Evolutionary conservation across 129 eudicot genomes (phyloP).

Genomic region (Kitagawia praeruptora): DNA sequence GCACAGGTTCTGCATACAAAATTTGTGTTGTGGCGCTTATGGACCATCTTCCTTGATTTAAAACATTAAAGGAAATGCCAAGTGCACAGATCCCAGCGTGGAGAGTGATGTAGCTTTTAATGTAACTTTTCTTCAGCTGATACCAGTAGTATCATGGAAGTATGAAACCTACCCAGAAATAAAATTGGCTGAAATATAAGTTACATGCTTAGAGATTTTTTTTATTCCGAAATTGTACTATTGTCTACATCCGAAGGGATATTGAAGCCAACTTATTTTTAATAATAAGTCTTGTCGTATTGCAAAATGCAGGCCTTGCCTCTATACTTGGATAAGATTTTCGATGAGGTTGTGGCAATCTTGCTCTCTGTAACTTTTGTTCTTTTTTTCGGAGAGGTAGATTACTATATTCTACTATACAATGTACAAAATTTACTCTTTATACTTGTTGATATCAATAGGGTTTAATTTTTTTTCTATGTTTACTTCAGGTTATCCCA

Average conservation of each 20-base stretch:
- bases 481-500: slow-evolving; percentile 70
- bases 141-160: not conserved
- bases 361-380: slow-evolving; percentile 92
- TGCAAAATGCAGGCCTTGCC: slow-evolving; percentile 78
- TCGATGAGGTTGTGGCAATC: slow-evolving; percentile 85
- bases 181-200: no score
- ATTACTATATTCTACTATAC: not conserved
- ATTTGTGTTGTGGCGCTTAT: not conserved
- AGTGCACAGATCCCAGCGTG: not conserved
- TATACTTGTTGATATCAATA: not conserved
- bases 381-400: slow-evolving; percentile 84
- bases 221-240: not conserved
- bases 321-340: slow-evolving; percentile 77
- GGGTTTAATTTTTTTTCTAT: slow-evolving; percentile 4
- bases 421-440: not conserved
- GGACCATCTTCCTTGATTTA: not conserved
- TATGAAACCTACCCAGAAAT: not conserved
- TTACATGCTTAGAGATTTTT: not conserved
- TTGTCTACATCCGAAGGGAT: not conserved
- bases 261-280: not conserved
- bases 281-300: not conserved
- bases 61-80: no score
- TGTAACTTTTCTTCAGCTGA: not conserved
- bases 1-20: not conserved
- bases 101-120: not conserved